Percentiles rank a stretch among this genome's conserved stretches.
phyloP scores from a whole-genome alignment of 2,329 filamentous ascomycete species.

The Cryphonectria parasitica region DNA sequence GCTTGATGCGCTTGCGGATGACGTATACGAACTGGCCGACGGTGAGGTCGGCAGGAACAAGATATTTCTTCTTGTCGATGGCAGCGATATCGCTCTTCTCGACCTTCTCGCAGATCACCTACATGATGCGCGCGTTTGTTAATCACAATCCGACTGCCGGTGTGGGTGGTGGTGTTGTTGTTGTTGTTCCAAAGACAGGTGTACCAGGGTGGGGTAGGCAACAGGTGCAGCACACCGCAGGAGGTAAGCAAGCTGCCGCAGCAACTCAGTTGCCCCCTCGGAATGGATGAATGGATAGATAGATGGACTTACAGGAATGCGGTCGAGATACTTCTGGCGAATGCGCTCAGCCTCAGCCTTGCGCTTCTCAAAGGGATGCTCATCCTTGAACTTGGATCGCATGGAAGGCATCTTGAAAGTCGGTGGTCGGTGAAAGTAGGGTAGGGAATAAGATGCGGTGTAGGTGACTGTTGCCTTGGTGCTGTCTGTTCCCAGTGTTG shows the following conservation, averaged over 20 bases:
- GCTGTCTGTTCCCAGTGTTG: conserved; percentile 6
- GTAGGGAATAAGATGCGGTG: conserved; percentile 24
- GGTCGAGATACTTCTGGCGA: conserved; percentile 97
- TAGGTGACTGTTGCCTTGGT: conserved; percentile 10
- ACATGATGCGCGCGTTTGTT: conserved; percentile 26
- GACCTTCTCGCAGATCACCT: conserved; percentile 99
- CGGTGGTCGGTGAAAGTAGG: conserved; percentile 25
- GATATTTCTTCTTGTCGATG: conserved; percentile 99
- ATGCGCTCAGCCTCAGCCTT: conserved; percentile 99
- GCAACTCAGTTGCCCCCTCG: background rate
- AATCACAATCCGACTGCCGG: background rate
- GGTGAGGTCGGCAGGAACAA: conserved; percentile 95
- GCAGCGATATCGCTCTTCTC: conserved; percentile 99
- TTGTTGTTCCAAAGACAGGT: background rate
- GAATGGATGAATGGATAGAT: background rate
- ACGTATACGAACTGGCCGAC: conserved; percentile 99
- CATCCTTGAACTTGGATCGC: conserved; percentile 99
- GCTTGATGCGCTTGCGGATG: conserved; percentile 99
- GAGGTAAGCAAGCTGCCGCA: background rate
- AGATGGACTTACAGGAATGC: conserved; percentile 85
- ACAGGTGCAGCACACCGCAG: conserved; percentile 10
- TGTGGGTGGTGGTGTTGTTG: background rate
- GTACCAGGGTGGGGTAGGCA: background rate
- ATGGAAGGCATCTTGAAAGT: conserved; percentile 50
- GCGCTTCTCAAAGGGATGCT: conserved; percentile 99